Conservation (phyloP, 2,329 filamentous ascomycete species). For the Pseudocercospora vitis region DNA sequence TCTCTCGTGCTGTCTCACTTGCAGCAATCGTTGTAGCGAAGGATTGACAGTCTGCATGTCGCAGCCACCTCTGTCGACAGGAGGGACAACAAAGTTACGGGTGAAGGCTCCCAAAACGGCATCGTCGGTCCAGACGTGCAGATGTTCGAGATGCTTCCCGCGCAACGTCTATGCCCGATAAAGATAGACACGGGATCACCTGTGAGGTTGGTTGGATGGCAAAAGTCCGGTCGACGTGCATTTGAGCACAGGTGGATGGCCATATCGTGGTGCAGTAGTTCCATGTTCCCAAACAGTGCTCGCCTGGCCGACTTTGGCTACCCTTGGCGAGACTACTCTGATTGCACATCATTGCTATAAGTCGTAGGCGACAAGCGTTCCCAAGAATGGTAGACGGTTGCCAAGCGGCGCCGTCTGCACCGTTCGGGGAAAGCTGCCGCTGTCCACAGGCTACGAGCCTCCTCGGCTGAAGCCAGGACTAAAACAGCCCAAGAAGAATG, state of each 20-base stretch:
- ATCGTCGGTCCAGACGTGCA: slow-evolving; percentile 10
- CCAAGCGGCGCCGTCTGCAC: background rate
- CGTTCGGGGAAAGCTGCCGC: slow-evolving; percentile 6
- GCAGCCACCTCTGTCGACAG: slow-evolving; percentile 2
- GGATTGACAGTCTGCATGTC: slow-evolving; percentile 10
- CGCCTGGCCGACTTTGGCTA: slow-evolving; percentile 7
- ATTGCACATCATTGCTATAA: slow-evolving; percentile 7
- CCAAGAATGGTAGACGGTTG: slow-evolving; percentile 5
- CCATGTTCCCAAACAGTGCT: slow-evolving; percentile 5
- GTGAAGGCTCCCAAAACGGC: slow-evolving; percentile 10
- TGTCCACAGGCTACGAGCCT: background rate
- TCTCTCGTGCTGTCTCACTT: slow-evolving; percentile 14
- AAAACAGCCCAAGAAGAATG: background rate
- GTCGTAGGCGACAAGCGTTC: slow-evolving; percentile 17
- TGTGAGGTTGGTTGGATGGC: slow-evolving; percentile 4
- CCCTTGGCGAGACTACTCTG: slow-evolving; percentile 12
- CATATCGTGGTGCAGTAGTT: background rate
- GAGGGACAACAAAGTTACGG: slow-evolving; percentile 12
- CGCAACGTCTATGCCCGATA: slow-evolving; percentile 1
- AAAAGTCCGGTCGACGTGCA: slow-evolving; percentile 1
- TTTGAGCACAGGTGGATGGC: slow-evolving; percentile 6
- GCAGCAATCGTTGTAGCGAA: slow-evolving; percentile 2
- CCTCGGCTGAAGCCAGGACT: slow-evolving; percentile 6
- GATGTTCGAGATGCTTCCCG: slow-evolving; percentile 1
- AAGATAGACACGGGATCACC: slow-evolving; percentile 6